phyloP scores from a whole-genome alignment of 495 filamentous ascomycete genomes.

The Penicillium roqueforti region DNA sequence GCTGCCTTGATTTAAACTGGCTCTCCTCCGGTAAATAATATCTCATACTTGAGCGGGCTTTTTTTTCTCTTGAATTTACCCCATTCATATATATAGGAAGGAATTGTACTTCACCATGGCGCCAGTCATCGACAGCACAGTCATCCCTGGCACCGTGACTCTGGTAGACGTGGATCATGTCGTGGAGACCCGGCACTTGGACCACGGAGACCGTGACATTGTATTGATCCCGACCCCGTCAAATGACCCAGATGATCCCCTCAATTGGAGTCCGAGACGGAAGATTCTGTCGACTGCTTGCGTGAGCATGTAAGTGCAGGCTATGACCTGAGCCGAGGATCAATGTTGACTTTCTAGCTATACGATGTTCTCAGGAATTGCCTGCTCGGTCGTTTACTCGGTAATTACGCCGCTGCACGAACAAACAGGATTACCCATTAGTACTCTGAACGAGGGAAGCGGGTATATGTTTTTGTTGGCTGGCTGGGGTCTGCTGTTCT shows the following conservation, averaged over 20 bases:
- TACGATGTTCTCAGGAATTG: conserved; percentile 58
- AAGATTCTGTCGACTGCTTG: conserved; percentile 51
- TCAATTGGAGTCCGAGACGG: conserved; percentile 57
- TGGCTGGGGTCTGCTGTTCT: conserved; percentile 62
- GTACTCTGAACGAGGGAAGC: conserved; percentile 55
- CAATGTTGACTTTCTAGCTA: conserved; percentile 44
- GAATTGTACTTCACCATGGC: conserved; percentile 20
- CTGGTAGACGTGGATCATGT: conserved; percentile 52
- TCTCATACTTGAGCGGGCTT: background rate
- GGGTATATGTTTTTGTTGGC: conserved; percentile 62
- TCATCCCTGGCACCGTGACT: conserved; percentile 52
- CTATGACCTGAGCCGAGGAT: background rate
- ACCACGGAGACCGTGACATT: conserved; percentile 43
- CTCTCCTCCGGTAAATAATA: too few relatives aligned
- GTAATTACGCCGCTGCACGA: conserved; percentile 56
- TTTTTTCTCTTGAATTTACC: background rate
- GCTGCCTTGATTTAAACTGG: too few relatives aligned
- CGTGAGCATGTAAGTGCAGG: conserved; percentile 37
- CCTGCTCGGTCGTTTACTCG: conserved; percentile 57
- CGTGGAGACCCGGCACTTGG: conserved; percentile 39
- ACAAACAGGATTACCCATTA: conserved; percentile 50
- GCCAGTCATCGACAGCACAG: conserved; percentile 34
- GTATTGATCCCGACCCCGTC: conserved; percentile 59
- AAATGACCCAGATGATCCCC: conserved; percentile 54
- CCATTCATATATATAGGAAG: background rate